Percentiles rank a stretch among this genome's conserved stretches.
phyloP scores from a whole-genome alignment of 192 early-diverging fungal species.

The Backusella circina region DNA sequence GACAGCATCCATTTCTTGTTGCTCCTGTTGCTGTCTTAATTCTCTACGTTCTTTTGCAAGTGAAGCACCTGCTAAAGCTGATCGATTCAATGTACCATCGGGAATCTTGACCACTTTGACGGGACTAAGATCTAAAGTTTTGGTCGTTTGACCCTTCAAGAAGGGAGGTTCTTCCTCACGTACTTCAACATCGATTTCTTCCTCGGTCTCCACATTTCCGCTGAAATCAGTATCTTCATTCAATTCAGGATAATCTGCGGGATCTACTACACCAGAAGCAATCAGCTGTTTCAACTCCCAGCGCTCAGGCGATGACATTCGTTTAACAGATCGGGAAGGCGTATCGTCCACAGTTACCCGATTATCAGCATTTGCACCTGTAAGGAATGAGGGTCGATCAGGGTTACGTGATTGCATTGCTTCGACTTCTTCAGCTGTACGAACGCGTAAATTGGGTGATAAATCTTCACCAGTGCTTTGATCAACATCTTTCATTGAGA shows the following conservation, averaged over 20 bases:
- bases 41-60: constrained; percentile 94
- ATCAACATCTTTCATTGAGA: constrained; percentile 97
- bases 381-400: constrained; percentile 49
- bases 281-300: constrained; percentile 99
- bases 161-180: constrained; percentile 93
- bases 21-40: constrained; percentile 72
- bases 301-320: constrained; percentile 90
- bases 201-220: constrained; percentile 85
- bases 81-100: constrained; percentile 94
- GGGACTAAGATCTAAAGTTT: constrained; percentile 82
- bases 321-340: constrained; percentile 55
- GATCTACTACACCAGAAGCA: constrained; percentile 86
- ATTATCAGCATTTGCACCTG: constrained; percentile 16
- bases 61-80: constrained; percentile 88
- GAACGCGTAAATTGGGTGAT: constrained; percentile 72
- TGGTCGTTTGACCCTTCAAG: constrained; percentile 86
- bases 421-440: constrained; percentile 61
- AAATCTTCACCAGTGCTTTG: constrained; percentile 89
- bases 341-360: constrained; percentile 32
- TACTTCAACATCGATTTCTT: constrained; percentile 97
- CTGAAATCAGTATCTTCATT: constrained; percentile 86
- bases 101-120: constrained; percentile 98
- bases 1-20: constrained; percentile 75
- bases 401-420: constrained; percentile 59
- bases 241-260: constrained; percentile 80